phyloP scores from a whole-genome alignment of 257 asterid species.

The Hygrophila difformis region DNA sequence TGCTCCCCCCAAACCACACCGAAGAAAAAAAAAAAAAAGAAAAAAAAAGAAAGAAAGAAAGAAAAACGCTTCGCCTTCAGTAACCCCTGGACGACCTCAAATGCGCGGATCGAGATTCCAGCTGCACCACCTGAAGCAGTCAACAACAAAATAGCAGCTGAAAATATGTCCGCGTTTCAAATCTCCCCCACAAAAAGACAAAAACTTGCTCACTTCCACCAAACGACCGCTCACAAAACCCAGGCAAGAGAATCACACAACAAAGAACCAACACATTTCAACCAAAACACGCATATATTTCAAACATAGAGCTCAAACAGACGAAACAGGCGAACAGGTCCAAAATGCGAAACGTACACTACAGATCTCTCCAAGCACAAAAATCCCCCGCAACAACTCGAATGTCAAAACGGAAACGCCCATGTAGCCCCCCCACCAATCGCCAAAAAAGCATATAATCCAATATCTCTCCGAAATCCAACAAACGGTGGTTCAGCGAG shows the following conservation, averaged over 20 bases:
- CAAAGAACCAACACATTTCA: conserved; percentile 8
- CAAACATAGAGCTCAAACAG: conserved; percentile 17
- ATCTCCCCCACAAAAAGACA: background rate
- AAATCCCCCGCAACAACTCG: conserved; percentile 1
- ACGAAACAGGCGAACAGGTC: conserved; percentile 4
- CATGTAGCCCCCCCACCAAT: conserved; percentile 4
- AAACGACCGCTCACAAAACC: conserved; percentile 10
- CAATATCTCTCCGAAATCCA: conserved; percentile 15
- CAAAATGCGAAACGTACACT: conserved; percentile 17
- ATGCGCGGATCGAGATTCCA: conserved; percentile 35
- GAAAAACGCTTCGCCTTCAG: conserved; percentile 13
- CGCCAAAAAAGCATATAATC: conserved; percentile 5
- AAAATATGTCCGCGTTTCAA: conserved; percentile 26
- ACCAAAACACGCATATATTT: conserved; percentile 5
- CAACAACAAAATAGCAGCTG: conserved; percentile 29
- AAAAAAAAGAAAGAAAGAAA: background rate
- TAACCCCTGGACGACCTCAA: conserved; percentile 16
- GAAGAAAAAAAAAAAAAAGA: no score
- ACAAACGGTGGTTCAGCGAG: conserved; percentile 32
- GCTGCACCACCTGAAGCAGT: conserved; percentile 22
- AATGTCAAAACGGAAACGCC: conserved; percentile 9
- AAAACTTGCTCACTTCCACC: conserved; percentile 5
- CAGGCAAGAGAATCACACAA: conserved; percentile 17
- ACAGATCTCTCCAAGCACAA: conserved; percentile 23
- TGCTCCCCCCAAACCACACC: conserved; percentile 18